Conservation (phyloP, 345 rosid genomes). For the Syzygium grande region DNA sequence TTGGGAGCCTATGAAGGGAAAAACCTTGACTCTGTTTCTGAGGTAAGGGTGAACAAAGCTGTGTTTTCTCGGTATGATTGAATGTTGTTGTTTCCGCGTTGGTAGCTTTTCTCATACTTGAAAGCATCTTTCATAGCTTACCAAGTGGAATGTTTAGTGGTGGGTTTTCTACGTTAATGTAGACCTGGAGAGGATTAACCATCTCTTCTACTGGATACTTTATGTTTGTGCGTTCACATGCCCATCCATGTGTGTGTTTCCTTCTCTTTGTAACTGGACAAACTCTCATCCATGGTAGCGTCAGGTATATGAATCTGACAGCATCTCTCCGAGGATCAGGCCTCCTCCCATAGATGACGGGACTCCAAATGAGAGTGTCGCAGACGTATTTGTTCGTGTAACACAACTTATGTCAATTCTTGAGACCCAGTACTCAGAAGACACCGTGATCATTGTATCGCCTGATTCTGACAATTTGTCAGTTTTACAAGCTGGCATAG, state of each 20-base stretch:
- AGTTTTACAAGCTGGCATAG: slow-evolving; percentile 71
- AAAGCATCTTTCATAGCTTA: not conserved
- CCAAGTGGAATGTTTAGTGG: not conserved
- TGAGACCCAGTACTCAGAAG: slow-evolving; percentile 83
- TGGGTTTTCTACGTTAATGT: not conserved
- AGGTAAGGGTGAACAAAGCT: slow-evolving; percentile 28
- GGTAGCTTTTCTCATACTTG: not conserved
- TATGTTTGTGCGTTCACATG: not conserved
- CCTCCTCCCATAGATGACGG: slow-evolving; percentile 91
- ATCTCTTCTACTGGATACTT: not conserved
- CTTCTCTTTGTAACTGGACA: not conserved
- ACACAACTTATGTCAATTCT: slow-evolving; percentile 95
- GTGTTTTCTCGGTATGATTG: not conserved
- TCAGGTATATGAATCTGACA: slow-evolving; percentile 80
- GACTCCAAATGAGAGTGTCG: slow-evolving; percentile 88
- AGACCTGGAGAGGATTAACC: not conserved
- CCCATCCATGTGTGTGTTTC: not conserved
- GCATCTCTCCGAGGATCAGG: slow-evolving; percentile 61
- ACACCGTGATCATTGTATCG: slow-evolving; percentile 63
- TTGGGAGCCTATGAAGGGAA: slow-evolving; percentile 92
- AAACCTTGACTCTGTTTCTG: slow-evolving; percentile 61
- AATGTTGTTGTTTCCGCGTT: not conserved
- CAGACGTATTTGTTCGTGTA: slow-evolving; percentile 85
- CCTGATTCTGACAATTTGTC: slow-evolving; percentile 93
- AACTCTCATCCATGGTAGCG: not conserved